Evolutionary conservation across 805 yeast genomes (phyloP).

Genomic region (Sugiyamaella marilandica): DNA sequence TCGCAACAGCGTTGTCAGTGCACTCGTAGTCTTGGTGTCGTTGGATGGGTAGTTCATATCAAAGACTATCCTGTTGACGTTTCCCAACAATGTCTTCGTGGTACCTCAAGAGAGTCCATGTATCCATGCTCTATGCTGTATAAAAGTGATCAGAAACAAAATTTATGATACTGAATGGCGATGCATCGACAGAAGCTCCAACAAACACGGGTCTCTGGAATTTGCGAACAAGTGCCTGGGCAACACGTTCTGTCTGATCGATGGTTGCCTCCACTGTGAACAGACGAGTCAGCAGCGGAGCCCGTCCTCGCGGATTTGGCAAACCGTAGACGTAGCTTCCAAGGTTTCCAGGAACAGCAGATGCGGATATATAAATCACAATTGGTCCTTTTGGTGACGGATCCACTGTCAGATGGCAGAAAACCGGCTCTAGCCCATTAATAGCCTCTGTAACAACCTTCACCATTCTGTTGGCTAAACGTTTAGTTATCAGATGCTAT

Average conservation of each 20-base stretch:
- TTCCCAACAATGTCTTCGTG: no score
- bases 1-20: no score
- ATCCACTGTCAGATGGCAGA: slow-evolving; percentile 12
- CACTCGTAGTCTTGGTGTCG: no score
- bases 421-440: slow-evolving; percentile 7
- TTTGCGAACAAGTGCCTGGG: slow-evolving; percentile 13
- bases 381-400: slow-evolving; percentile 2
- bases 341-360: slow-evolving; percentile 11
- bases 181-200: slow-evolving; percentile 7
- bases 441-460: slow-evolving; percentile 7
- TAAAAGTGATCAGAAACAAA: not conserved
- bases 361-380: not conserved
- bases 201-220: slow-evolving; percentile 18
- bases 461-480: not conserved
- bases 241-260: slow-evolving; percentile 17
- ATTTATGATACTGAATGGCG: not conserved
- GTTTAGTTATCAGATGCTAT: not conserved
- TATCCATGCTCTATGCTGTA: not conserved
- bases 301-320: not conserved
- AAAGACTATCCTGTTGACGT: no score
- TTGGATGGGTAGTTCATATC: no score
- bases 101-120: not conserved
- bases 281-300: slow-evolving; percentile 9
- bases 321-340: slow-evolving; percentile 19
- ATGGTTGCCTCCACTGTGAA: slow-evolving; percentile 14